Base-by-base conservation (phyloP, 495 filamentous ascomycete species). In the Rhizodiscina lignyota region DNA sequence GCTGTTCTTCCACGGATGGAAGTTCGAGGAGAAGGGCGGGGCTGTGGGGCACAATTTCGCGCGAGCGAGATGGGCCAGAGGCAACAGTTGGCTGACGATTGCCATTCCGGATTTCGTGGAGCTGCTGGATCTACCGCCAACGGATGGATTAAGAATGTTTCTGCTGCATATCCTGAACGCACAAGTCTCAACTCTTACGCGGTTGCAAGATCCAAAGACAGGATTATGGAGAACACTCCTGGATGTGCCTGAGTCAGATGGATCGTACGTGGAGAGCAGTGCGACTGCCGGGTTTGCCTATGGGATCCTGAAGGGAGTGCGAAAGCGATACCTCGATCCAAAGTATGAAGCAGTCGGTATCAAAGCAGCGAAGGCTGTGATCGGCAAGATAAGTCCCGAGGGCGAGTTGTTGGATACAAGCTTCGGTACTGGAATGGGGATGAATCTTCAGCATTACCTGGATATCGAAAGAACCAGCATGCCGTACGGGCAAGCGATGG, bases 401-500 rank as follows among this genome's bases (percentile, higher is more conserved):
- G 78, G 79, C 0, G 77, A 82, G 52, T 51, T 84, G 38, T 59
- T 66, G 34, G 69, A 79, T 38, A 71, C 68, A 2, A 81, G 75
- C 34, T 84, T 82, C 44, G 79, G 79, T 0, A 84, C 79, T 5
- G 70, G 60, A 0, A 81, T 84, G 72, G 77, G 77, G 1, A 55
- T 66, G 37, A 64, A 52, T 10, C 52, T 79, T 37, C 63, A 81
- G 38, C 74, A 77, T 46, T 84, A 84, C 42, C 71, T 72, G 51
- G 58, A 70, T 30, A 81, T 84, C 42, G 66, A 66, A 1, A 43
- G 68, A 4, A 84, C 79, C 0, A 68, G 69, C 30, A 83, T 83
- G 78, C 78, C 76, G 18, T 82, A 81, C 46, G 78, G 78, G 1
- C 78, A 82, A 49, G 74, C 77, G 0, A 82, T 83, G 77, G 76